Conservation (phyloP, 2,329 filamentous ascomycete species). For the Purpureocillium takamizusanense region DNA sequence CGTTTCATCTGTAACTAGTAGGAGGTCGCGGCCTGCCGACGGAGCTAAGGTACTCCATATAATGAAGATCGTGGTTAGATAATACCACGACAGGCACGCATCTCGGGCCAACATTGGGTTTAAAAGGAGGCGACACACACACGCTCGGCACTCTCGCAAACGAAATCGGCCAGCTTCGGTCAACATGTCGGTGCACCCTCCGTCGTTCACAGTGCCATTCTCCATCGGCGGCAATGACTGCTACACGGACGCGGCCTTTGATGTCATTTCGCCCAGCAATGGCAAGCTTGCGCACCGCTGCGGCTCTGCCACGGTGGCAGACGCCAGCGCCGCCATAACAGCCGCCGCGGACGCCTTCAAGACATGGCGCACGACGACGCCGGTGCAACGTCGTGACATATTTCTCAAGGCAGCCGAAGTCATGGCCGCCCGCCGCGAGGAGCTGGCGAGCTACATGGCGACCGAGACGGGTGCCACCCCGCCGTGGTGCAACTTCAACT, state of each 20-base stretch:
- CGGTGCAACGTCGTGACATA: slow-evolving; percentile 55
- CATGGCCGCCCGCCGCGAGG: slow-evolving; percentile 48
- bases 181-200: background rate
- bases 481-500: slow-evolving; percentile 32
- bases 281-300: background rate
- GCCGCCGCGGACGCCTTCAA: slow-evolving; percentile 59
- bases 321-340: slow-evolving; percentile 42
- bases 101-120: too few species aligned
- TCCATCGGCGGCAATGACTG: slow-evolving; percentile 36
- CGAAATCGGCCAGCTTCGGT: background rate
- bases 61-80: too few species aligned
- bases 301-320: slow-evolving; percentile 35
- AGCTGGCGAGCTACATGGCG: slow-evolving; percentile 51
- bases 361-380: slow-evolving; percentile 57
- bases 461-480: slow-evolving; percentile 33
- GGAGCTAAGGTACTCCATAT: too few species aligned
- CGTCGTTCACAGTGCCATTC: slow-evolving; percentile 23
- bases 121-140: too few species aligned
- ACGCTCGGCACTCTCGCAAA: too few species aligned
- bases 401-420: slow-evolving; percentile 61
- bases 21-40: too few species aligned
- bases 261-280: slow-evolving; percentile 1
- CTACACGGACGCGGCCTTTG: slow-evolving; percentile 27
- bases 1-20: too few species aligned
- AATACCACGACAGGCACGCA: too few species aligned